phyloP scores from a whole-genome alignment of 2,329 filamentous ascomycete species.

The Scedosporium boydii region DNA sequence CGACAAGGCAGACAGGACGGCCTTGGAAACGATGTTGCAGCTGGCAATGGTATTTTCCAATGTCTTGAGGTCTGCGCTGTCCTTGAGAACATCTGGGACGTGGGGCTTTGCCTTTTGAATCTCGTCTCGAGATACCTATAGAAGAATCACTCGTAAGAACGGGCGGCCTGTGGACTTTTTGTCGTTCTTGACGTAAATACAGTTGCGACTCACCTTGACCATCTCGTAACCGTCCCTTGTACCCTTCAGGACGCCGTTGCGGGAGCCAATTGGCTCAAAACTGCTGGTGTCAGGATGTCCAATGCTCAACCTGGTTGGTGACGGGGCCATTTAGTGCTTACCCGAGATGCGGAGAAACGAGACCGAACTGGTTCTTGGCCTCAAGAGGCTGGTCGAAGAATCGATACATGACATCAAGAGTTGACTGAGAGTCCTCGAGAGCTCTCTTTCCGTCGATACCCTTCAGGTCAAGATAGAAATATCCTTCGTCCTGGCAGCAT shows the following conservation, averaged over 20 bases:
- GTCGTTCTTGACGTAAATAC: neutral
- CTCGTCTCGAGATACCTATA: slow-evolving; percentile 33
- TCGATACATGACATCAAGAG: slow-evolving; percentile 43
- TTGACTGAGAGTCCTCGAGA: slow-evolving; percentile 41
- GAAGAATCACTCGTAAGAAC: neutral
- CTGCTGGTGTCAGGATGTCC: slow-evolving; percentile 14
- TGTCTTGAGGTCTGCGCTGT: slow-evolving; percentile 34
- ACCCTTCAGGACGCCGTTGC: slow-evolving; percentile 34
- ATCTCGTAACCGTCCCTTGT: slow-evolving; percentile 45
- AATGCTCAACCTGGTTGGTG: neutral
- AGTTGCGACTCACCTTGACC: slow-evolving; percentile 29
- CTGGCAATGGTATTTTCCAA: slow-evolving; percentile 39
- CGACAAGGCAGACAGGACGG: slow-evolving; percentile 40
- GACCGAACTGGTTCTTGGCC: slow-evolving; percentile 46
- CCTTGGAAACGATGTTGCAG: slow-evolving; percentile 40
- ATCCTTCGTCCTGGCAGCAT: slow-evolving; percentile 40
- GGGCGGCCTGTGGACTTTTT: neutral
- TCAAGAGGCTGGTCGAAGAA: slow-evolving; percentile 45
- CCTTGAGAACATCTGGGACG: slow-evolving; percentile 37
- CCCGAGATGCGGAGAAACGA: slow-evolving; percentile 43
- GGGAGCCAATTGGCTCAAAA: slow-evolving; percentile 39
- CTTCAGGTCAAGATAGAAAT: slow-evolving; percentile 46
- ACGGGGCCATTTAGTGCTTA: slow-evolving; percentile 12
- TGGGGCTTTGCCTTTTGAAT: slow-evolving; percentile 36
- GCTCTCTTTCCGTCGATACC: slow-evolving; percentile 43